Conservation (phyloP, 1,139 yeast genomes). For the Pichia sp. region DNA sequence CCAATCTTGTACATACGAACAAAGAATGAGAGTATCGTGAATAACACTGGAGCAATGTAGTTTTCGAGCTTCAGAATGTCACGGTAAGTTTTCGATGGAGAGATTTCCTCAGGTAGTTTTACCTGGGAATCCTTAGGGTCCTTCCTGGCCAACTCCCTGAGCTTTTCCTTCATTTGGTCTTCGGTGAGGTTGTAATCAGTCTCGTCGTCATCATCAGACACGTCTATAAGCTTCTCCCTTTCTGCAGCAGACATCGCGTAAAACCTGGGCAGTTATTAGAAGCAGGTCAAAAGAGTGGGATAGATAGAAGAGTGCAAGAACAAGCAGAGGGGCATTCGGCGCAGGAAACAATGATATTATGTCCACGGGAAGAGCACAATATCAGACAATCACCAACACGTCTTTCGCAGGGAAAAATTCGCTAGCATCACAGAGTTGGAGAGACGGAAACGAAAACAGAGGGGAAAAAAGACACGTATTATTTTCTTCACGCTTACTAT, state of each 20-base stretch:
- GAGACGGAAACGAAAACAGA: constrained; percentile 1
- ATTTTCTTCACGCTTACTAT: background rate
- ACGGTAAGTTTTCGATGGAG: constrained; percentile 16
- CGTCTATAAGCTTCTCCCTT: constrained; percentile 3
- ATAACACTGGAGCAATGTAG: constrained; percentile 39
- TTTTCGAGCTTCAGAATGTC: constrained; percentile 27
- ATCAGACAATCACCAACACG: constrained; percentile 3
- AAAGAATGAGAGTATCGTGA: constrained; percentile 46
- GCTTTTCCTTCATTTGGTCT: constrained; percentile 30
- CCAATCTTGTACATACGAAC: constrained; percentile 54
- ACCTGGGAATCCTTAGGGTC: constrained; percentile 39
- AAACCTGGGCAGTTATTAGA: background rate
- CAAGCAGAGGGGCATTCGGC: too few relatives aligned
- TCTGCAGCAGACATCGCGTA: constrained; percentile 4
- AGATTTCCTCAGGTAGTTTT: constrained; percentile 40
- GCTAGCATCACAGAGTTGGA: background rate
- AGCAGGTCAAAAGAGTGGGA: background rate
- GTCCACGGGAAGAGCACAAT: background rate
- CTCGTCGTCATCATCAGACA: constrained; percentile 11
- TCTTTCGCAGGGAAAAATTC: background rate
- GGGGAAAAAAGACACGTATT: constrained; percentile 2
- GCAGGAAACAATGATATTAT: background rate
- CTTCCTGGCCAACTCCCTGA: constrained; percentile 38
- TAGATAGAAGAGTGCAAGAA: background rate
- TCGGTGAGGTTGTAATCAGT: constrained; percentile 22